Conservation (phyloP, 805 yeast genomes). For the Wickerhamiella galacta region DNA sequence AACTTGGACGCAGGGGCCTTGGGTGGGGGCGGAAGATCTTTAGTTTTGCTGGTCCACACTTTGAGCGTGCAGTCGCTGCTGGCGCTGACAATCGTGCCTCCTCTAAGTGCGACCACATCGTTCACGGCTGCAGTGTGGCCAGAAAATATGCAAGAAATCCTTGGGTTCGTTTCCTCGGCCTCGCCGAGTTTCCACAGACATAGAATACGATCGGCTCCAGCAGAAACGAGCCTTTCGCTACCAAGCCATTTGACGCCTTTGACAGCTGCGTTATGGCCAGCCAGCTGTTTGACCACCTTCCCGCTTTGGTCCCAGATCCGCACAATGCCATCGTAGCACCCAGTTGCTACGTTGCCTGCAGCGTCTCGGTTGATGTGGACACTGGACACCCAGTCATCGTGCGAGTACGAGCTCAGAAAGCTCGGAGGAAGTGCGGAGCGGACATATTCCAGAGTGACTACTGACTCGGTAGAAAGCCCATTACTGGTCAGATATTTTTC, state of each 20-base stretch:
- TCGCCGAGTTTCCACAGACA: slow-evolving; percentile 70
- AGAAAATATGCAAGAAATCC: slow-evolving; percentile 67
- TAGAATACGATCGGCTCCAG: slow-evolving; percentile 76
- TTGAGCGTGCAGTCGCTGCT: slow-evolving; percentile 68
- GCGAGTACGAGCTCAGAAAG: slow-evolving; percentile 67
- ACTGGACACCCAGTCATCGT: slow-evolving; percentile 92
- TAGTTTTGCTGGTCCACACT: slow-evolving; percentile 75
- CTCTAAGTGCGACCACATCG: slow-evolving; percentile 31
- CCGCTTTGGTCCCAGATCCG: slow-evolving; percentile 79
- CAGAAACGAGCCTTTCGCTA: slow-evolving; percentile 60
- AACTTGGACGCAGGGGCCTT: slow-evolving; percentile 25
- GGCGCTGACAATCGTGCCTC: slow-evolving; percentile 62
- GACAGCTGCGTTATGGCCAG: slow-evolving; percentile 81
- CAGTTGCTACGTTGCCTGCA: slow-evolving; percentile 45
- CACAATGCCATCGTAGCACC: slow-evolving; percentile 89
- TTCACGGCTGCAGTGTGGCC: slow-evolving; percentile 87
- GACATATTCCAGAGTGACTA: slow-evolving; percentile 71
- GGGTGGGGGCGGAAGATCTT: slow-evolving; percentile 53
- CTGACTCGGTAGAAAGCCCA: slow-evolving; percentile 70
- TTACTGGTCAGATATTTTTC: slow-evolving; percentile 60
- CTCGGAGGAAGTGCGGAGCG: slow-evolving; percentile 91
- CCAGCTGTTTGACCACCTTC: slow-evolving; percentile 56
- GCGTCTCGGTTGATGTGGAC: slow-evolving; percentile 30
- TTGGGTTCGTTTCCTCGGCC: slow-evolving; percentile 28
- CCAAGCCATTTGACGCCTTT: slow-evolving; percentile 68